Conservation (phyloP, 768 basidiomycete species). For the Rhizopogon vinicolor region DNA sequence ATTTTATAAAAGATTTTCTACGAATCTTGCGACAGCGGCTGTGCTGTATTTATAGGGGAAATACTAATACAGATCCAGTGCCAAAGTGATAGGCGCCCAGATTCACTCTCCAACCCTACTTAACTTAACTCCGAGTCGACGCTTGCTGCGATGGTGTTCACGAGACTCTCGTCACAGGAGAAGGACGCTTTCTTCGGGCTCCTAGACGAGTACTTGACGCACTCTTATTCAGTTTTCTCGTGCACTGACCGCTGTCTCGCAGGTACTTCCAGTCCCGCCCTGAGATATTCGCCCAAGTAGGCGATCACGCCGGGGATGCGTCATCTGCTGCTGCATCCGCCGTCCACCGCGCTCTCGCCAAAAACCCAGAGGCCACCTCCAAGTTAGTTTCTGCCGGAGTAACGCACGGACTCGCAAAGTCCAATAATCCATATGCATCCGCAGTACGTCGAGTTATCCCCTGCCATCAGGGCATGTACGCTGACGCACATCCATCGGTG, state of each 20-base stretch:
- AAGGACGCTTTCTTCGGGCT: constrained; percentile 81
- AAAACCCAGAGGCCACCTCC: constrained; percentile 38
- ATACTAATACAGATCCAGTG: background rate
- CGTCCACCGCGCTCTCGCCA: constrained; percentile 40
- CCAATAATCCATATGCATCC: constrained; percentile 31
- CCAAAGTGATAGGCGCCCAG: background rate
- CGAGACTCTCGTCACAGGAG: constrained; percentile 60
- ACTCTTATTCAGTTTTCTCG: background rate
- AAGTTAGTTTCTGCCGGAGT: constrained; percentile 37
- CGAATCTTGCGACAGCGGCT: background rate
- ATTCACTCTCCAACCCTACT: background rate
- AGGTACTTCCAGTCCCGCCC: constrained; percentile 77
- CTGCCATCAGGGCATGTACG: background rate
- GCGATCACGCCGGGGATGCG: constrained; percentile 10
- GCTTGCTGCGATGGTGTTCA: constrained; percentile 55
- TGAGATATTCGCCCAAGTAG: constrained; percentile 45
- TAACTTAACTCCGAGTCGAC: background rate
- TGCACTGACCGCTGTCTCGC: background rate
- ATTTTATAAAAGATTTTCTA: constrained; percentile 23
- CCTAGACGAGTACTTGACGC: constrained; percentile 62
- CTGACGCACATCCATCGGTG: background rate
- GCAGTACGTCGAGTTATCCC: constrained; percentile 25
- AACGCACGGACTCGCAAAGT: constrained; percentile 30
- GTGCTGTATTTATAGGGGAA: background rate
- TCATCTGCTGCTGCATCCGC: constrained; percentile 34